Conservation (phyloP, 306 rosid species). For the Dalbergia oliveri region DNA sequence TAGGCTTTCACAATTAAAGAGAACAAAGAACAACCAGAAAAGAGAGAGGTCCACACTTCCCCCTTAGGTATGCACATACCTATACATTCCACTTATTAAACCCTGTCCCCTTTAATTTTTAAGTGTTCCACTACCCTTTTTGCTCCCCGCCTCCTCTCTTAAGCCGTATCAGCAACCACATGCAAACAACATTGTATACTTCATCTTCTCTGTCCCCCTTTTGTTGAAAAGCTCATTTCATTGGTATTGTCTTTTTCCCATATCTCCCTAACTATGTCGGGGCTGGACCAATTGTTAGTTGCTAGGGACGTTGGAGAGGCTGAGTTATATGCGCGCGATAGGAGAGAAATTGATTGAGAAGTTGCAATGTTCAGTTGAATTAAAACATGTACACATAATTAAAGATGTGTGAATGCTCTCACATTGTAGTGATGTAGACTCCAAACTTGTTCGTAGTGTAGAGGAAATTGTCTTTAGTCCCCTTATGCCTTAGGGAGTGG, state of each 20-base stretch:
- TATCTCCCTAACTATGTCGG: background rate
- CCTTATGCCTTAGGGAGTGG: too few relatives aligned
- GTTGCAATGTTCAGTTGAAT: too few relatives aligned
- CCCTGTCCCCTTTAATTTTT: background rate
- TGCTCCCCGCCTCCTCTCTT: background rate
- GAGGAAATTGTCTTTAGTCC: too few relatives aligned
- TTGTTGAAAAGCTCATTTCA: background rate
- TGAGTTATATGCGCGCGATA: background rate
- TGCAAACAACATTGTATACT: slow-evolving; percentile 18
- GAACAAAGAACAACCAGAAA: background rate
- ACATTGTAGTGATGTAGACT: too few relatives aligned
- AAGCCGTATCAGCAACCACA: background rate
- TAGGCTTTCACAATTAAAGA: background rate
- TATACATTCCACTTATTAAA: background rate
- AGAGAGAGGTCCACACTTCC: background rate
- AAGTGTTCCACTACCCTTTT: slow-evolving; percentile 7
- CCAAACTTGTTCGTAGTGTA: too few relatives aligned
- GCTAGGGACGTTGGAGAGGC: background rate
- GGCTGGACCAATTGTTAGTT: background rate
- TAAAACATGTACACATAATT: too few relatives aligned
- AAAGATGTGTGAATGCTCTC: too few relatives aligned
- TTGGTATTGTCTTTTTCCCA: too few relatives aligned
- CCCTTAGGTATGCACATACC: background rate
- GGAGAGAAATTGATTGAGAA: background rate
- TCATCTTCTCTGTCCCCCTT: background rate